These are phyloP conservation scores for Umbellularia californica DNA, from an alignment of 164 flowering plant genomes.

Conservation along the genomic window DNA sequence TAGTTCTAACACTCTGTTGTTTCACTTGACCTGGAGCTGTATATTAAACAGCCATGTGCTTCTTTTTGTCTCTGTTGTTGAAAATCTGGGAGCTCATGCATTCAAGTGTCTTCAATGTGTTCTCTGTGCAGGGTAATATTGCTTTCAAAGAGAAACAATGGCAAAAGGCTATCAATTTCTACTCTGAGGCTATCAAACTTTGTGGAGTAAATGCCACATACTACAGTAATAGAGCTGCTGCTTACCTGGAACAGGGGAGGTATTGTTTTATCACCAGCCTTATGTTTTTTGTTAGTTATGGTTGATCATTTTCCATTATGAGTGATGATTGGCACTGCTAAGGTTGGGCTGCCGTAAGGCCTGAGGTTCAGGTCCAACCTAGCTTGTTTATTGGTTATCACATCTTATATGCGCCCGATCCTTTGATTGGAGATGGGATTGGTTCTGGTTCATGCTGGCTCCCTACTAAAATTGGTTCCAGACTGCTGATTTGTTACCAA, in stretches of 20 bases:
- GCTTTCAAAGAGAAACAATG: constrained; percentile 87
- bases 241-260: constrained; percentile 88
- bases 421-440: too few species aligned
- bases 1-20: too few species aligned
- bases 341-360: neutral
- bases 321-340: neutral
- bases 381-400: neutral
- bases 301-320: constrained; percentile 8
- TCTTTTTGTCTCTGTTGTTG: neutral
- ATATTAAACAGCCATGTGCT: neutral
- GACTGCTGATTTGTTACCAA: neutral
- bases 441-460: too few species aligned
- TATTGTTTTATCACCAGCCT: constrained; percentile 16
- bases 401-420: neutral
- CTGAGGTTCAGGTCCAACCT: neutral
- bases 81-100: neutral
- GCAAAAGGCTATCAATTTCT: constrained; percentile 77
- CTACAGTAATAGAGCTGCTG: constrained; percentile 95
- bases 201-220: constrained; percentile 77
- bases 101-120: neutral
- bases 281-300: neutral
- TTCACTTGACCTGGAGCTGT: too few species aligned
- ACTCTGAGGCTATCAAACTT: constrained; percentile 89
- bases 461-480: neutral
- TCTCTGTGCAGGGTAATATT: constrained; percentile 68